Percentiles rank a stretch among this genome's conserved stretches.
Evolutionary conservation across 495 filamentous ascomycete genomes (phyloP).

Genomic region (Astrothelium subdiscretum): DNA sequence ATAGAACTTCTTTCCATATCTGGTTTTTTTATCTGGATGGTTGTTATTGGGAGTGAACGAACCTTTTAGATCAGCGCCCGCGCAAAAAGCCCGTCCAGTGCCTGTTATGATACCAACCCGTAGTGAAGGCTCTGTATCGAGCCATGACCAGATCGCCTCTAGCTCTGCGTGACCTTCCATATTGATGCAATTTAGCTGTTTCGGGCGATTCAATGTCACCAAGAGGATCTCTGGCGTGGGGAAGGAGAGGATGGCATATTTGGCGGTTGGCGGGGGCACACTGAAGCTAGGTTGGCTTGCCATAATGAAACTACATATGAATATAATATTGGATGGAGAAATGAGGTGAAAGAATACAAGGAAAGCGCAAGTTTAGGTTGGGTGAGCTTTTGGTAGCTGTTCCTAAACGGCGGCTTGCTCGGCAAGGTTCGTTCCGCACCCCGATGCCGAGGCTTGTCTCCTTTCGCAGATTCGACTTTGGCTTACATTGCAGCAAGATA

Average conservation of each 20-base stretch:
- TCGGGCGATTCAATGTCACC: constrained; percentile 50
- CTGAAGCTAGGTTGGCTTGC: neutral
- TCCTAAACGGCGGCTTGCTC: too few species aligned
- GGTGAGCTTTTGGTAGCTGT: too few species aligned
- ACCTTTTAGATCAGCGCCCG: constrained; percentile 42
- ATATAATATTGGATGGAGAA: neutral
- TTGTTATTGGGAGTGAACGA: neutral
- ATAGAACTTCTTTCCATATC: too few species aligned
- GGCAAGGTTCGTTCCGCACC: too few species aligned
- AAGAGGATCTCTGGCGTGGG: constrained; percentile 46
- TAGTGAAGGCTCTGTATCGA: constrained; percentile 43
- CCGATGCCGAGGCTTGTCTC: too few species aligned
- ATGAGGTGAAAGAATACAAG: neutral
- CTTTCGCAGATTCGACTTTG: too few species aligned
- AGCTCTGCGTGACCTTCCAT: constrained; percentile 39
- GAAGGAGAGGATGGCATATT: constrained; percentile 35
- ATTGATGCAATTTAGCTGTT: constrained; percentile 47
- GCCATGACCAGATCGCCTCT: constrained; percentile 43
- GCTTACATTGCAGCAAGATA: too few species aligned
- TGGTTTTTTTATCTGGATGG: too few species aligned
- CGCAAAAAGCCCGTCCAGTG: constrained; percentile 43
- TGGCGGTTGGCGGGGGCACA: neutral
- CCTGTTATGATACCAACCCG: constrained; percentile 49
- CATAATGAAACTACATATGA: neutral
- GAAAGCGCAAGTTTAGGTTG: too few species aligned